Conservation (phyloP, 345 rosid species). For the Gossypium australe region DNA sequence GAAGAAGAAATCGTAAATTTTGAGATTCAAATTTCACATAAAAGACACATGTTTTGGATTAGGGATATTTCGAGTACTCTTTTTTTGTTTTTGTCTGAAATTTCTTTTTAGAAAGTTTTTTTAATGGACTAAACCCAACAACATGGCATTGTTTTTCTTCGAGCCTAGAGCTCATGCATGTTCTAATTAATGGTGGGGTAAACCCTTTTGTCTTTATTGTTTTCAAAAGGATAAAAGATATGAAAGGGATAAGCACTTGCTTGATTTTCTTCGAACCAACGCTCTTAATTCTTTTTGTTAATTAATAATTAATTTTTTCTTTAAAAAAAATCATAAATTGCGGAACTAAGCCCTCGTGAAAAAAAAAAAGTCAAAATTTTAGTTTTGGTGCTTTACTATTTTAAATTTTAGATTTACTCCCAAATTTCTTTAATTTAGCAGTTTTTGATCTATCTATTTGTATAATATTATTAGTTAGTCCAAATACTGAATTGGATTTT, state of each 20-base stretch:
- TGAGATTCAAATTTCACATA: neutral
- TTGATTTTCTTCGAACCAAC: constrained; percentile 4
- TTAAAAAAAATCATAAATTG: constrained; percentile 7
- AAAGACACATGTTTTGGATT: neutral
- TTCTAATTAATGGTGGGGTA: constrained; percentile 23
- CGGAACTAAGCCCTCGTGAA: neutral
- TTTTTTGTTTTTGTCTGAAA: constrained; percentile 21
- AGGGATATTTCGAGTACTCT: neutral
- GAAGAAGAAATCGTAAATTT: neutral
- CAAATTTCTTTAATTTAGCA: no score
- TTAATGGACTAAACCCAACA: constrained; percentile 2
- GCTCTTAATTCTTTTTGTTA: neutral
- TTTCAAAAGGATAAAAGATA: neutral
- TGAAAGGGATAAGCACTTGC: neutral
- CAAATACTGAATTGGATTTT: no score
- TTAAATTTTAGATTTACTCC: no score
- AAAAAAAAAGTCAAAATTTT: no score
- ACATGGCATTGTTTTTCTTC: constrained; percentile 26
- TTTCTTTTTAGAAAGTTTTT: neutral
- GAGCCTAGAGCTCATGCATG: constrained; percentile 49
- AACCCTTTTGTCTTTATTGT: constrained; percentile 11
- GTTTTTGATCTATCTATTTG: no score
- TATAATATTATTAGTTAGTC: no score
- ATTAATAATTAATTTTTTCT: neutral
- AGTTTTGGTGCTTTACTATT: no score